Conservation (phyloP, 106 monocot species). For the Phalaenopsis equestris region DNA sequence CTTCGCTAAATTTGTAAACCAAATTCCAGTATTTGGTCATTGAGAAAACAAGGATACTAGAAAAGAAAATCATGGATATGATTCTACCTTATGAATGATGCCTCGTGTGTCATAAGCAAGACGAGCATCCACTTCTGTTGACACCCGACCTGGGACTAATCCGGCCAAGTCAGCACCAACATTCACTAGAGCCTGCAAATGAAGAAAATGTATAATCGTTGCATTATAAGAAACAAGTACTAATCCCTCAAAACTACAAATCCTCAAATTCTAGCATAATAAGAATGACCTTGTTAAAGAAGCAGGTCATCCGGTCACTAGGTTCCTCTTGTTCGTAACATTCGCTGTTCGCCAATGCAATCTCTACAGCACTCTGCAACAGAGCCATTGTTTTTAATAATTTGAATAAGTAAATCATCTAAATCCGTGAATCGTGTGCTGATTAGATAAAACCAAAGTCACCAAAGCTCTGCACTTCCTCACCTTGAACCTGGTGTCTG, state of each 20-base stretch:
- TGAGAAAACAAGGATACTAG: neutral
- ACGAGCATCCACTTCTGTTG: conserved; percentile 92
- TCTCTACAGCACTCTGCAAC: conserved; percentile 78
- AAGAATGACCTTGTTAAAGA: conserved; percentile 54
- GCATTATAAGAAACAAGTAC: neutral
- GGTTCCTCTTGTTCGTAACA: conserved; percentile 42
- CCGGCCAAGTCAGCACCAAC: conserved; percentile 92
- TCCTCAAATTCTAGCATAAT: neutral
- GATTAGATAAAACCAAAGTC: neutral
- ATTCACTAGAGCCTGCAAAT: conserved; percentile 79
- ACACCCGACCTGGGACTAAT: conserved; percentile 88
- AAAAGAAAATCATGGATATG: neutral
- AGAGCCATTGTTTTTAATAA: neutral
- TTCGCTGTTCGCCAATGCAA: conserved; percentile 69
- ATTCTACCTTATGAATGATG: conserved; percentile 63
- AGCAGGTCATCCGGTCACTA: conserved; percentile 46
- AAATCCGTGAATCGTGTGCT: neutral
- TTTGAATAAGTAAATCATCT: neutral
- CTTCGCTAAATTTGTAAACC: neutral
- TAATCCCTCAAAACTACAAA: neutral
- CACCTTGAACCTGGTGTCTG: conserved; percentile 87
- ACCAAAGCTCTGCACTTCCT: neutral
- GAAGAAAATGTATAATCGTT: neutral
- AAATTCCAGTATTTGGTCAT: neutral
- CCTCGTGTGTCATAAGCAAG: conserved; percentile 83